These are phyloP conservation scores for Wickerhamomyces xylosicus DNA, from an alignment of 805 yeast genomes.

Conservation along the genomic window DNA sequence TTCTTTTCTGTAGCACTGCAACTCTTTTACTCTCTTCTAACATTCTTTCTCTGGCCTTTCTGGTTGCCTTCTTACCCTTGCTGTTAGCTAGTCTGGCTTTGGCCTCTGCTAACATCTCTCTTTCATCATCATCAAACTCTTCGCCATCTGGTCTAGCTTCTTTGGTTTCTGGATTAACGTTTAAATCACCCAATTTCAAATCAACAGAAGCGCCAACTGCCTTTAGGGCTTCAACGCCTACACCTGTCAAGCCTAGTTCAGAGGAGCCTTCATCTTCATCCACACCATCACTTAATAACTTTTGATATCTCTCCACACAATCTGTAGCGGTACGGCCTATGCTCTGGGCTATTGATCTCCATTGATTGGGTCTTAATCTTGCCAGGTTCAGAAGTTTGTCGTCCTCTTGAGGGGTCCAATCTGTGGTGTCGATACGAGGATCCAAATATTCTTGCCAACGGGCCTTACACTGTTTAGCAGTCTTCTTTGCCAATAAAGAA, in stretches of 20 bases:
- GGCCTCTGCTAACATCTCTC: constrained; percentile 93
- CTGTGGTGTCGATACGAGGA: constrained; percentile 53
- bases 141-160: constrained; percentile 77
- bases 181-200: constrained; percentile 43
- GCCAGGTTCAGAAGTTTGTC: constrained; percentile 56
- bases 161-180: constrained; percentile 62
- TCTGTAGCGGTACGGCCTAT: constrained; percentile 81
- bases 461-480: constrained; percentile 86
- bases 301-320: constrained; percentile 78
- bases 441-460: constrained; percentile 86
- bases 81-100: constrained; percentile 85
- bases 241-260: constrained; percentile 34
- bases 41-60: constrained; percentile 80
- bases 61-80: constrained; percentile 87
- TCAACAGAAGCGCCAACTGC: constrained; percentile 27
- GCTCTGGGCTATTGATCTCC: constrained; percentile 82
- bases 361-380: constrained; percentile 75
- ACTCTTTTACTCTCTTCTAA: constrained; percentile 68
- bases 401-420: constrained; percentile 76
- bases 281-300: constrained; percentile 40
- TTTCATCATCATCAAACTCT: constrained; percentile 77
- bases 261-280: constrained; percentile 16
- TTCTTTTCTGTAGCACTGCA: constrained; percentile 66
- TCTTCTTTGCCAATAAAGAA: constrained; percentile 72
- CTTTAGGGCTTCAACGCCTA: constrained; percentile 36